Base-by-base conservation (phyloP, 306 rosid species). In the Boehmeria nivea region DNA sequence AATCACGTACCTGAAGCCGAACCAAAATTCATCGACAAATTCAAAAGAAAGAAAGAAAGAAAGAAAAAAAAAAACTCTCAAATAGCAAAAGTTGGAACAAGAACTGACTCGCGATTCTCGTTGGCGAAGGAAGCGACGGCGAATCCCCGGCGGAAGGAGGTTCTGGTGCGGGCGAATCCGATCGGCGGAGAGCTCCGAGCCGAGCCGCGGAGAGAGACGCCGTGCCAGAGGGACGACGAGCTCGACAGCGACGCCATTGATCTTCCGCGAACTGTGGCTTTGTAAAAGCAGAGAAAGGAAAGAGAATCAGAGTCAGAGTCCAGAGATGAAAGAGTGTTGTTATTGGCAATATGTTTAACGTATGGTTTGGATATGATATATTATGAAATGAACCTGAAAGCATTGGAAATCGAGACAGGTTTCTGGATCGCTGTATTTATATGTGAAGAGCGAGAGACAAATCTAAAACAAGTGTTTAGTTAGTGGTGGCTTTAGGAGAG, bases 51-150 rank as follows among this genome's bases (percentile, higher is more conserved):
- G 38, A 3, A 15, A 11, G 33, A 46, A 16, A 3, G 9, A 19
- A 3, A 48, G 37, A 51, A n/a, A 15, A 4, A 22, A 4, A 7
- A 5, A 52, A 38, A 2, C 12, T n/a, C n/a, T n/a, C n/a, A n/a
- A n/a, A n/a, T n/a, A n/a, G n/a, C 18, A 44, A 43, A 57, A 25
- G 2, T 8, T 15, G 18, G 22, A 58, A 46, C 6, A 9, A 46
- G 57, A 46, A 54, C 89, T 44, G 25, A 81, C 94, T 86, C 94
- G 67, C 85, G 83, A 60, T 89, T 89, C 58, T 89, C 80, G 48
- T 89, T 89, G 6, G 86, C 81, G 56, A 83, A 80, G 45, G 76
- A 66, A 24, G 72, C 79, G n/a, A 74, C 67, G 25, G 74, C 88
- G 64, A 77, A 86, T 65, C 83, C 78, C 71, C 94, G 70, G 21